Conservation (phyloP, 1,284 basidiomycete species). For the Pseudozyma tsukubaensis region DNA sequence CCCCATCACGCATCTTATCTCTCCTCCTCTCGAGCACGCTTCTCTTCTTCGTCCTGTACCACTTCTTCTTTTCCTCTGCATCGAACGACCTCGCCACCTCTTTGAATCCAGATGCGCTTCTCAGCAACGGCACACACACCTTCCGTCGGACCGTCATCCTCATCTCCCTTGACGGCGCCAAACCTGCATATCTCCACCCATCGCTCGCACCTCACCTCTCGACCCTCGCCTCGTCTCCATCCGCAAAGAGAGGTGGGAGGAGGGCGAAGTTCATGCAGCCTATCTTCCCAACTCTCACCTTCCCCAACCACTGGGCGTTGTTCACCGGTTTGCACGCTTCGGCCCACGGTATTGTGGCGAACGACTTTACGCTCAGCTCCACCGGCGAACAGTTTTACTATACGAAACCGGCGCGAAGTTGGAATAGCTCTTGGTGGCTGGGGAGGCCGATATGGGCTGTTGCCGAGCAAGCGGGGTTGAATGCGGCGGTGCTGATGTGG, state of each 20-base stretch:
- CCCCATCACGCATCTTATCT: background rate
- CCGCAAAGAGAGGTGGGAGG: background rate
- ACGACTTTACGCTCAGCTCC: constrained; percentile 77
- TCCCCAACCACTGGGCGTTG: constrained; percentile 73
- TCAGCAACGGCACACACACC: constrained; percentile 46
- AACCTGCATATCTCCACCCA: constrained; percentile 86
- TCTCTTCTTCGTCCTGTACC: constrained; percentile 8
- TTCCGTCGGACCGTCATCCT: constrained; percentile 77
- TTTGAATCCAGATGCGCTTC: constrained; percentile 11
- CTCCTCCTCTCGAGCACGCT: constrained; percentile 13
- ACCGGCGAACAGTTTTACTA: constrained; percentile 48
- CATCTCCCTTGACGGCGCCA: constrained; percentile 85
- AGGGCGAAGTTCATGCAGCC: constrained; percentile 74
- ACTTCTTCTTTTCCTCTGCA: background rate
- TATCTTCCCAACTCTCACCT: constrained; percentile 88
- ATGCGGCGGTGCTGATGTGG: constrained; percentile 54
- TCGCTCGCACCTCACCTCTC: constrained; percentile 81
- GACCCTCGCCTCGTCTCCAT: constrained; percentile 5
- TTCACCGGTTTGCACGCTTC: constrained; percentile 70
- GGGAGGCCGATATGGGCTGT: constrained; percentile 55
- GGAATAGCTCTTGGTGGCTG: constrained; percentile 50
- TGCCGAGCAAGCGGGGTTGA: constrained; percentile 31
- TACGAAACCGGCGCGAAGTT: constrained; percentile 40
- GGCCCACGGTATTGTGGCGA: constrained; percentile 84
- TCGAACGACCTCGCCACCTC: constrained; percentile 7